Evolutionary conservation across 768 basidiomycete genomes (phyloP).

Genomic region (Amanita phalloides): DNA sequence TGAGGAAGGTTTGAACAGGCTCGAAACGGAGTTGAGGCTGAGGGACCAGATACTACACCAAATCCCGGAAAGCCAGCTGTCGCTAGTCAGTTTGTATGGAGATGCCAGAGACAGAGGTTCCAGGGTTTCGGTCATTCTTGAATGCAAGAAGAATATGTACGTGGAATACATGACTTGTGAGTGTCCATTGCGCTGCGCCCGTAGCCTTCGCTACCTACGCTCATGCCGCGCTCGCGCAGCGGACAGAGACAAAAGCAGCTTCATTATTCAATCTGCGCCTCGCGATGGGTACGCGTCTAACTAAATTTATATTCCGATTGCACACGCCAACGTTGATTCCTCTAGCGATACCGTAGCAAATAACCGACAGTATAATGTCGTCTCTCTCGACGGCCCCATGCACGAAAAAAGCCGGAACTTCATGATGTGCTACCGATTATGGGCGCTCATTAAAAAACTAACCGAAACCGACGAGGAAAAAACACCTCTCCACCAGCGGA

Average conservation of each 20-base stretch:
- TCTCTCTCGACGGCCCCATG: conserved; percentile 33
- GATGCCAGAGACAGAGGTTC: conserved; percentile 11
- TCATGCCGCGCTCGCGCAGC: conserved; percentile 7
- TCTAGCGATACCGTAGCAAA: conserved; percentile 8
- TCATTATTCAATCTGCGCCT: conserved; percentile 10
- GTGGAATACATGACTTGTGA: conserved; percentile 26
- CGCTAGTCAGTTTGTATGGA: conserved; percentile 25
- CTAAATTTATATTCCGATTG: background rate
- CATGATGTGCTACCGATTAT: conserved; percentile 38
- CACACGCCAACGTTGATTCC: background rate
- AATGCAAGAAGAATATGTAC: conserved; percentile 26
- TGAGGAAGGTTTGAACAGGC: conserved; percentile 23
- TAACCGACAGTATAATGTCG: conserved; percentile 31
- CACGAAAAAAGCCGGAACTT: conserved; percentile 35
- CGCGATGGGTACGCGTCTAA: background rate
- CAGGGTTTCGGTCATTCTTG: conserved; percentile 29
- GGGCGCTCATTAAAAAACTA: conserved; percentile 37
- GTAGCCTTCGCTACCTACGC: background rate
- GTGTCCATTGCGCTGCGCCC: background rate
- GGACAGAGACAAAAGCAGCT: conserved; percentile 10
- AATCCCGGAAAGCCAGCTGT: conserved; percentile 17
- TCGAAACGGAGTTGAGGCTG: conserved; percentile 34
- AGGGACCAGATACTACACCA: conserved; percentile 22
- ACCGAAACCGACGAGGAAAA: conserved; percentile 18
- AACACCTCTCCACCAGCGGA: conserved; percentile 25